Percentiles rank a stretch among this genome's conserved stretches.
These are phyloP conservation scores for Mycena latifolia DNA, from an alignment of 768 basidiomycete genomes.

Conservation along the genomic window DNA sequence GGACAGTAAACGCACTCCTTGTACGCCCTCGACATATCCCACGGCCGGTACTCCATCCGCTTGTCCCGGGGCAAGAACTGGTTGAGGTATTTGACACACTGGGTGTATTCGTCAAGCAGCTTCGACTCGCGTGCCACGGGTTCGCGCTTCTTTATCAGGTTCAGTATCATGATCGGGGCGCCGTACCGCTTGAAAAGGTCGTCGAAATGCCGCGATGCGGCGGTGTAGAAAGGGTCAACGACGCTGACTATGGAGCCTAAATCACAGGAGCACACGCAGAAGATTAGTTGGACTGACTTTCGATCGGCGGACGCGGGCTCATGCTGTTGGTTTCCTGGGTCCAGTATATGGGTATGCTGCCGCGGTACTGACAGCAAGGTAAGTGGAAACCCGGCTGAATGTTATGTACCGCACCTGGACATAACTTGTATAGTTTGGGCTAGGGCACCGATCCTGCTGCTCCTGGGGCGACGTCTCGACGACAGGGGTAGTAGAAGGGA, in stretches of 20 bases:
- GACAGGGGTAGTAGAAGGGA: constrained; percentile 83
- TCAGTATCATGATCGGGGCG: constrained; percentile 89
- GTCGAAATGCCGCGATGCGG: constrained; percentile 94
- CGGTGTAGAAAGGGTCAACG: constrained; percentile 94
- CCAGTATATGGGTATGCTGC: constrained; percentile 97
- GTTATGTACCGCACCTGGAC: constrained; percentile 72
- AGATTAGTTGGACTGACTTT: constrained; percentile 89
- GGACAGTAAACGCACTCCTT: constrained; percentile 75
- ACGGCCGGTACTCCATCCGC: constrained; percentile 92
- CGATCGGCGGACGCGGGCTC: constrained; percentile 95
- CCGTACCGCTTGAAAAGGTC: constrained; percentile 92
- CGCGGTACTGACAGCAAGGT: constrained; percentile 76
- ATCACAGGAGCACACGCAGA: no score
- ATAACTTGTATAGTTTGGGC: constrained; percentile 93
- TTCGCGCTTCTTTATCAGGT: constrained; percentile 91
- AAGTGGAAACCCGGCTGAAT: neutral
- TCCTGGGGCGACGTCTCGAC: constrained; percentile 45
- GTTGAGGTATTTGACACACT: constrained; percentile 93
- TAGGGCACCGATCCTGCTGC: constrained; percentile 65
- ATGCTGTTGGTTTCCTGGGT: constrained; percentile 93
- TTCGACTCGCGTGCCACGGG: constrained; percentile 90
- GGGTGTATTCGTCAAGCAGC: constrained; percentile 89
- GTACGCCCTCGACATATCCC: constrained; percentile 97
- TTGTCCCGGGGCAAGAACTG: constrained; percentile 91
- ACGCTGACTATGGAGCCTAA: constrained; percentile 74